These are phyloP conservation scores for Chrysosporium queenslandicum DNA, from an alignment of 2,329 filamentous ascomycete genomes.

Conservation along the genomic window DNA sequence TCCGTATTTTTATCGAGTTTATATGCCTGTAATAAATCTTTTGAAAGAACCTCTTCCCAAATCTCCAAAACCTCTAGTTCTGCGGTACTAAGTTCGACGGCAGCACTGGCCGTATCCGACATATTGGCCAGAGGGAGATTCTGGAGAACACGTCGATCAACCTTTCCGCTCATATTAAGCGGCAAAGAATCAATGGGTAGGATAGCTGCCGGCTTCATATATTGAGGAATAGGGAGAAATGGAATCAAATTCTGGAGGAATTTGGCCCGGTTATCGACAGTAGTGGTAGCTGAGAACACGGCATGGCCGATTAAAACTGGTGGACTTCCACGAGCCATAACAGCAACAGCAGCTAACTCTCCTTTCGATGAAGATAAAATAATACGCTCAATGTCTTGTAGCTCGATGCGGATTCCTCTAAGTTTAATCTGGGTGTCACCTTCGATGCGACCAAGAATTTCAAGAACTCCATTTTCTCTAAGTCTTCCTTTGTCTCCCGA, in stretches of 20 bases:
- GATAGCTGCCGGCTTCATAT: constrained; percentile 14
- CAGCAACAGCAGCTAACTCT: not conserved
- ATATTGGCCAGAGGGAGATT: constrained; percentile 9
- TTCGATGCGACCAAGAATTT: constrained; percentile 35
- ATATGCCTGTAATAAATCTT: not conserved
- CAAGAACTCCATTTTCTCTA: not conserved
- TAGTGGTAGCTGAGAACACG: not conserved
- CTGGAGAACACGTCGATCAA: constrained; percentile 10
- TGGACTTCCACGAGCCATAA: not conserved
- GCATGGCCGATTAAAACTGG: constrained; percentile 1
- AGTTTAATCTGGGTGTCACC: constrained; percentile 54
- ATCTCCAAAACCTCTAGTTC: constrained; percentile 2
- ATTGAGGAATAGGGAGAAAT: constrained; percentile 12
- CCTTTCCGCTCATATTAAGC: constrained; percentile 9
- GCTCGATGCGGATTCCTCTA: constrained; percentile 51
- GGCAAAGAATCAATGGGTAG: constrained; percentile 11
- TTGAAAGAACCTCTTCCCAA: constrained; percentile 7
- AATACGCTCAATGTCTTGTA: constrained; percentile 20
- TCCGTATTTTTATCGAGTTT: not conserved
- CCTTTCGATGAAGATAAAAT: constrained; percentile 2
- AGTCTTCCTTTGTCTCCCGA: constrained; percentile 12
- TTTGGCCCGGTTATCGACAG: not conserved
- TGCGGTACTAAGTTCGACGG: not conserved
- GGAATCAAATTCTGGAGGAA: not conserved
- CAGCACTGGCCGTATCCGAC: not conserved